Base-by-base conservation (phyloP, 371 early-diverging fungal genomes). In the Scutellospora calospora region DNA sequence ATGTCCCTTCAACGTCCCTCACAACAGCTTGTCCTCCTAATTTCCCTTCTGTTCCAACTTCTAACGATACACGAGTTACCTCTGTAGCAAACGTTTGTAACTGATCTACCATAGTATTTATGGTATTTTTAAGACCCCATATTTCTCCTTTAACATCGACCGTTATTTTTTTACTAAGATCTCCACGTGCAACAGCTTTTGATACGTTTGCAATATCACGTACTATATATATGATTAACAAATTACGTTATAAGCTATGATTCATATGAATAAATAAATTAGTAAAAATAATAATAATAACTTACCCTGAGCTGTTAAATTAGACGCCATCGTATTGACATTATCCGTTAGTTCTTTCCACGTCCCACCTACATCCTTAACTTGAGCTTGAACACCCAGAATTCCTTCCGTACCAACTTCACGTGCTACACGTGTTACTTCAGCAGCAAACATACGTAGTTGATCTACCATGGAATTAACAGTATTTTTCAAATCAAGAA, bases 381-480 rank as follows among this genome's bases (percentile, higher is more conserved):
- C 90, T 0, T 74, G 63, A 0, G 89, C 90, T 75, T 90, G 87
- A 3, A 87, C 90, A 11, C 89, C 90, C 0, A 88, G 82, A 54
- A 85, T 86, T 16, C 88, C 89, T 66, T 88, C 86, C 0, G 87
- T 87, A 20, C 88, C 88, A 62, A 89, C 88, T 80, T 89, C 89
- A 3, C 82, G 74, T 27, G 86, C 82, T 1, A 89, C 88, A 79
- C 88, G 86, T 0, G 87, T 85, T 38, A 89, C 88, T 82, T 89
- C 89, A 0, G 86, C 82, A 0, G 88, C 86, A 81, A 90, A 90
- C 1, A 81, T 85, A 25, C 85, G 83, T 1, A 90, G 80, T 63
- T 90, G 90, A 38, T 91, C 89, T 35, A 92, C 91, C 92, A 92
- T 91, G 45, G 87, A 81, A 81, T 90, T 90, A 69, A 89, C 87